phyloP scores from a whole-genome alignment of 129 eudicot genomes.

The Flaveria sonorensis region DNA sequence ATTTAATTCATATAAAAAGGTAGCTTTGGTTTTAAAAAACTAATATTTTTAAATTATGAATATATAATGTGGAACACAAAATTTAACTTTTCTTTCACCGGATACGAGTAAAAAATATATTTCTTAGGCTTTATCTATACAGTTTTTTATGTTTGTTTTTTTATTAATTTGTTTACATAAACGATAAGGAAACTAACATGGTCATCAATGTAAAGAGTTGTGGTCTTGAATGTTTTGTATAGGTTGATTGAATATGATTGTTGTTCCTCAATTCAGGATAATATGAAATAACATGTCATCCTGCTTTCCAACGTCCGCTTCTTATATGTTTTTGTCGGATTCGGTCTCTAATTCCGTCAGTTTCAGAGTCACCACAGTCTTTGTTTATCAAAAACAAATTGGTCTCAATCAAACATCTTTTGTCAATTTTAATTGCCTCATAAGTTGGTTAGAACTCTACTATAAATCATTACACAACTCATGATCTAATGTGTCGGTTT shows the following conservation, averaged over 20 bases:
- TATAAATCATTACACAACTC: neutral
- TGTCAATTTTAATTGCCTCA: neutral
- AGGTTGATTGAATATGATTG: neutral
- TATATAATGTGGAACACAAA: neutral
- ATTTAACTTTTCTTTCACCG: neutral
- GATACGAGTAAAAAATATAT: neutral
- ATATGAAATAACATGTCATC: neutral
- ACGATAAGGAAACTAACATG: neutral
- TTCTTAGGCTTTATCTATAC: neutral
- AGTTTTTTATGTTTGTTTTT: neutral
- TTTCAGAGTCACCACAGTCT: too few species aligned
- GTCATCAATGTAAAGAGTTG: neutral
- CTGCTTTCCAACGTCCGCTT: neutral
- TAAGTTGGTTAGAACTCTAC: neutral
- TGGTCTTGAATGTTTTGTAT: neutral
- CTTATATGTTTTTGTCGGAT: neutral
- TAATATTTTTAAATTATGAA: neutral
- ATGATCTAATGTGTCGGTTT: conserved; percentile 23
- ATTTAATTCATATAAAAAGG: neutral
- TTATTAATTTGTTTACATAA: neutral
- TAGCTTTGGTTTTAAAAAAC: neutral
- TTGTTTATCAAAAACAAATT: neutral
- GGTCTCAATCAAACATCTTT: conserved; percentile 6
- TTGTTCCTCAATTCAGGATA: neutral
- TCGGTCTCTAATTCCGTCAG: too few species aligned